Conservation (phyloP, 2,329 filamentous ascomycete species). For the Calonectria hongkongensis region DNA sequence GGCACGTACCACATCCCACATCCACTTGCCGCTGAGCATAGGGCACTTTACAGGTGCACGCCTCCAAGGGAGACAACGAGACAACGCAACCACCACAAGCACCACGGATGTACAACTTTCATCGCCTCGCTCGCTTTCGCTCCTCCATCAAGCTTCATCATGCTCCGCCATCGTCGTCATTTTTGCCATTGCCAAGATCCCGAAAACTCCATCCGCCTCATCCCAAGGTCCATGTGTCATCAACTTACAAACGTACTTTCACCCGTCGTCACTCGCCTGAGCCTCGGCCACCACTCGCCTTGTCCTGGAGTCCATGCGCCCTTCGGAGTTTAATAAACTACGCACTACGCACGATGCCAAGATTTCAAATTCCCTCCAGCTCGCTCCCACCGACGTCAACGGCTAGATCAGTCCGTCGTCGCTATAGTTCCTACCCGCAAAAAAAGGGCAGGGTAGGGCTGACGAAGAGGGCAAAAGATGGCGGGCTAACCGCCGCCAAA, state of each 20-base stretch:
- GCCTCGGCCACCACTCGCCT: conserved; percentile 22
- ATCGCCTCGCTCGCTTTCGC: conserved; percentile 25
- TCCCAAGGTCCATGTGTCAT: conserved; percentile 8
- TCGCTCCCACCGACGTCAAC: conserved; percentile 29
- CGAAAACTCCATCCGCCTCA: neutral
- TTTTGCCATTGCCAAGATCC: conserved; percentile 10
- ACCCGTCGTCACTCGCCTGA: neutral
- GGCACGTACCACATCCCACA: conserved; percentile 2
- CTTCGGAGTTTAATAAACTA: conserved; percentile 23
- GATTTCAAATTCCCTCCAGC: conserved; percentile 14
- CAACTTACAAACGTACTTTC: neutral
- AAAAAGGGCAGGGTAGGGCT: conserved; percentile 21
- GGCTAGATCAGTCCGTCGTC: conserved; percentile 19
- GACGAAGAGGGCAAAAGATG: conserved; percentile 17
- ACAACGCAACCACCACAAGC: conserved; percentile 18
- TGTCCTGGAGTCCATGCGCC: conserved; percentile 16
- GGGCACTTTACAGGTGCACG: conserved; percentile 14
- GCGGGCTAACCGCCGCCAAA: conserved; percentile 19
- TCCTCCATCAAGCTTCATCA: neutral
- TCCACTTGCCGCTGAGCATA: conserved; percentile 13
- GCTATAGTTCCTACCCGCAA: conserved; percentile 3
- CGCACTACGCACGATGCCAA: conserved; percentile 20
- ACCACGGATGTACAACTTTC: neutral
- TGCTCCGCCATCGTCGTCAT: conserved; percentile 1
- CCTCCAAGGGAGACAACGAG: conserved; percentile 1